Percentiles rank a stretch among this genome's conserved stretches.
phyloP scores from a whole-genome alignment of 2,329 filamentous ascomycete genomes.

The Sclerotinia spermophila region DNA sequence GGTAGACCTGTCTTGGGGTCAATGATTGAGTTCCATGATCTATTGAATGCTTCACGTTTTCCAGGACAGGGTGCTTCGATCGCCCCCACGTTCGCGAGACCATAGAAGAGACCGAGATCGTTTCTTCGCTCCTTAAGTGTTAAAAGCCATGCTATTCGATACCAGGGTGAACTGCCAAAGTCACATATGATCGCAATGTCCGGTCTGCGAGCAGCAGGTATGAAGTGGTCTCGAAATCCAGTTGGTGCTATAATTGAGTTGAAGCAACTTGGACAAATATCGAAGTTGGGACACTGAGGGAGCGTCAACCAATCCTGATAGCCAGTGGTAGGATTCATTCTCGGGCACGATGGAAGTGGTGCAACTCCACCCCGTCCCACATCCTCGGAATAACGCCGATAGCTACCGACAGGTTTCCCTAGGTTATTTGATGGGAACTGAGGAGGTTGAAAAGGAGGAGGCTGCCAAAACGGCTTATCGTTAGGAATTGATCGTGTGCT shows the following conservation, averaged over 20 bases:
- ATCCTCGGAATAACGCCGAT: slow-evolving; percentile 54
- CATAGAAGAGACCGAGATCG: slow-evolving; percentile 66
- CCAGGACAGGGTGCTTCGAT: slow-evolving; percentile 57
- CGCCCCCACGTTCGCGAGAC: slow-evolving; percentile 60
- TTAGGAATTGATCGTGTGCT: slow-evolving; percentile 19
- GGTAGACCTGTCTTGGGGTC: slow-evolving; percentile 63
- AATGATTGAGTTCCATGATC: slow-evolving; percentile 72
- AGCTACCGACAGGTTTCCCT: slow-evolving; percentile 46
- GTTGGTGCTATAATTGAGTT: slow-evolving; percentile 64
- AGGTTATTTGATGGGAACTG: slow-evolving; percentile 23
- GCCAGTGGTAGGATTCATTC: slow-evolving; percentile 57
- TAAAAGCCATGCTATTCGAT: slow-evolving; percentile 78
- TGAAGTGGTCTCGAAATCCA: slow-evolving; percentile 64
- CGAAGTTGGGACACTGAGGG: slow-evolving; percentile 64
- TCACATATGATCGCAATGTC: slow-evolving; percentile 66
- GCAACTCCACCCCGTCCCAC: slow-evolving; percentile 43
- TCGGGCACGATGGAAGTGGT: slow-evolving; percentile 65
- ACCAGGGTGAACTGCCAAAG: slow-evolving; percentile 75
- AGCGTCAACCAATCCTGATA: slow-evolving; percentile 80
- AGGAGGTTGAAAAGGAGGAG: slow-evolving; percentile 44
- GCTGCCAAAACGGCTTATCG: slow-evolving; percentile 42
- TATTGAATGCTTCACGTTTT: slow-evolving; percentile 46
- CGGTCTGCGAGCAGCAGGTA: slow-evolving; percentile 54
- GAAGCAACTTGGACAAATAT: slow-evolving; percentile 81
- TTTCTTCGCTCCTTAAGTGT: slow-evolving; percentile 66